Evolutionary conservation across 345 rosid genomes (phyloP).

Genomic region (Mangifera indica): DNA sequence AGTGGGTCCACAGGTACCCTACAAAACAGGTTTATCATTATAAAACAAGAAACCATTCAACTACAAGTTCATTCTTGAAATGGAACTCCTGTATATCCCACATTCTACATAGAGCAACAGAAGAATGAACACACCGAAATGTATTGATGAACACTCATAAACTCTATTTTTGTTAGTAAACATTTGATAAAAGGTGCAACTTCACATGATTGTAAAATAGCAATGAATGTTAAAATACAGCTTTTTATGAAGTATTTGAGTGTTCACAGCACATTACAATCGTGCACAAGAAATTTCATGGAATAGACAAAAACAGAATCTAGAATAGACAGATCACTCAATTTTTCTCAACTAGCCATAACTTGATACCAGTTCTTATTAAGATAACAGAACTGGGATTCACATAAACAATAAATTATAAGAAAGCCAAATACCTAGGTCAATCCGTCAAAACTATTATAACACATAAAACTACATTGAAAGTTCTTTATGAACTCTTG

Average conservation of each 20-base stretch:
- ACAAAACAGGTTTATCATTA: conserved; percentile 14
- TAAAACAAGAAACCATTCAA: neutral
- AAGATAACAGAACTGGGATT: too few species aligned
- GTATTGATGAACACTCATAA: neutral
- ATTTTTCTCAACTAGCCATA: neutral
- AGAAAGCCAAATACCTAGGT: too few species aligned
- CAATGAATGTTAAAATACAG: neutral
- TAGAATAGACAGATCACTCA: neutral
- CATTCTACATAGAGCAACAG: neutral
- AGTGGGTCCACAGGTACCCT: conserved; percentile 96
- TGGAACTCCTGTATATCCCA: neutral
- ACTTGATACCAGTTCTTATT: neutral
- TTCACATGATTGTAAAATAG: neutral
- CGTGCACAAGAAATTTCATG: neutral
- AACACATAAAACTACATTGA: too few species aligned
- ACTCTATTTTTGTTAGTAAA: too few species aligned
- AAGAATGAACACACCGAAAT: neutral
- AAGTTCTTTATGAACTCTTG: too few species aligned
- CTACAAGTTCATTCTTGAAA: neutral
- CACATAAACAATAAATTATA: too few species aligned
- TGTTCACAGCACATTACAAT: neutral
- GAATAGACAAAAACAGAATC: neutral
- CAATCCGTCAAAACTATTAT: too few species aligned
- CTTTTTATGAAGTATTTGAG: neutral
- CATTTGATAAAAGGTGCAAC: neutral